Conservation (phyloP, 1,284 basidiomycete genomes). For the Cryptococcus sp. region DNA sequence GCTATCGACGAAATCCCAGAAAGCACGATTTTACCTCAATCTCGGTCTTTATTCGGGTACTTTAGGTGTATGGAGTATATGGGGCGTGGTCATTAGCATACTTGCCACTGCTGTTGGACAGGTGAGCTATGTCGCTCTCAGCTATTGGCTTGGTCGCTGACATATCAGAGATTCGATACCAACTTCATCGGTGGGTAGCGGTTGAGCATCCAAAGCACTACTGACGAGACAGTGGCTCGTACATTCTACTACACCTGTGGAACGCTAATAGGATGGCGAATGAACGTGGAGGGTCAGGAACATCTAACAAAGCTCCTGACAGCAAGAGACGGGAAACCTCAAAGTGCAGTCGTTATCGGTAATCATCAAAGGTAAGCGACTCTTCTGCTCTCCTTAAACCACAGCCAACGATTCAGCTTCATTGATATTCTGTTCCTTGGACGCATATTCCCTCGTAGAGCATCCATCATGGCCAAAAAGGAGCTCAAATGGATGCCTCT, state of each 20-base stretch:
- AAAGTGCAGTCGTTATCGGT: constrained; percentile 63
- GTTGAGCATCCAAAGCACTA: too few relatives aligned
- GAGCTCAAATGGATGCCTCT: constrained; percentile 79
- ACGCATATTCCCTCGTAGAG: constrained; percentile 75
- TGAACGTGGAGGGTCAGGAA: constrained; percentile 83
- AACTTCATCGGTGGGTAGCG: constrained; percentile 63
- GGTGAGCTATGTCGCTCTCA: constrained; percentile 22
- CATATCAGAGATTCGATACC: constrained; percentile 63
- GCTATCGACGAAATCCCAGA: constrained; percentile 32
- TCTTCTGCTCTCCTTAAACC: neutral
- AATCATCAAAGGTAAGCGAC: constrained; percentile 82
- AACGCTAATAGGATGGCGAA: constrained; percentile 62
- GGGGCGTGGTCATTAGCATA: constrained; percentile 69
- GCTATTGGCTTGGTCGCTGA: constrained; percentile 1
- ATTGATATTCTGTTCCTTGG: constrained; percentile 81
- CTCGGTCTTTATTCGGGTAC: constrained; percentile 69
- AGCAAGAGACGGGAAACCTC: constrained; percentile 52
- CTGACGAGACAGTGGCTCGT: constrained; percentile 56
- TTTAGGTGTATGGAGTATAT: constrained; percentile 67
- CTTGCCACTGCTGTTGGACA: constrained; percentile 65
- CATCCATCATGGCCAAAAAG: constrained; percentile 91
- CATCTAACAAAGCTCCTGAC: constrained; percentile 56
- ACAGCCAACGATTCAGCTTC: constrained; percentile 54
- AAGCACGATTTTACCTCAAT: constrained; percentile 59
- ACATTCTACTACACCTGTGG: constrained; percentile 73